A percentile compares a stretch with the other conserved stretches of the same genome.
phyloP scores from a whole-genome alignment of 495 filamentous ascomycete genomes.

The Copromyces sp. region DNA sequence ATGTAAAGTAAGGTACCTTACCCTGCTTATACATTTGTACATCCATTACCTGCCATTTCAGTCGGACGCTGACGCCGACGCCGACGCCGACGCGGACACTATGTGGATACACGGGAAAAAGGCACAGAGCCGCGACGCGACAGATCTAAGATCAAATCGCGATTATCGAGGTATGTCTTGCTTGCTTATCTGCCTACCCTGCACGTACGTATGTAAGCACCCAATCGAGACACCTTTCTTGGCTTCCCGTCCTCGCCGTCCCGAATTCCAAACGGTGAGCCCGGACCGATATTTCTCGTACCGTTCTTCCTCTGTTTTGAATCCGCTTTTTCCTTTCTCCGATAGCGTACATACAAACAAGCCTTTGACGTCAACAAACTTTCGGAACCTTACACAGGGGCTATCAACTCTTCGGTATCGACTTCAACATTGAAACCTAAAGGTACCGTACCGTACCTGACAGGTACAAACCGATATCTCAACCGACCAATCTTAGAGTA shows the following conservation, averaged over 20 bases:
- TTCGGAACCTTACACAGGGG: background rate
- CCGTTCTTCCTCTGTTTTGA: background rate
- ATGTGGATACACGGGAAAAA: background rate
- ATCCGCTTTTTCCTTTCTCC: background rate
- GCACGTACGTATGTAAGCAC: background rate
- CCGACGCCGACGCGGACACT: background rate
- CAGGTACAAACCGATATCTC: background rate
- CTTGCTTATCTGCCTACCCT: background rate
- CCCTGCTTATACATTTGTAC: background rate
- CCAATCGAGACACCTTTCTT: background rate
- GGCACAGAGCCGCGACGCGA: background rate
- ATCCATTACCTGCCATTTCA: background rate
- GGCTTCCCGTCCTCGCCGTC: background rate
- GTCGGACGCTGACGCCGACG: background rate
- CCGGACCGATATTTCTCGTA: background rate
- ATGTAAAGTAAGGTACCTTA: background rate
- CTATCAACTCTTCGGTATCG: background rate
- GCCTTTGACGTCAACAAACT: background rate
- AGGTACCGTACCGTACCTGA: background rate
- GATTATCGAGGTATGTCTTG: background rate
- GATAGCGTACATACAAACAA: background rate
- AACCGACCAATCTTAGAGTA: background rate
- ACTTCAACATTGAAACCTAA: background rate
- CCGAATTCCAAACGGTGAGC: background rate
- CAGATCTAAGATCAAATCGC: background rate